Conservation (phyloP, 1,284 basidiomycete genomes). For the Pseudozyma hubeiensis region DNA sequence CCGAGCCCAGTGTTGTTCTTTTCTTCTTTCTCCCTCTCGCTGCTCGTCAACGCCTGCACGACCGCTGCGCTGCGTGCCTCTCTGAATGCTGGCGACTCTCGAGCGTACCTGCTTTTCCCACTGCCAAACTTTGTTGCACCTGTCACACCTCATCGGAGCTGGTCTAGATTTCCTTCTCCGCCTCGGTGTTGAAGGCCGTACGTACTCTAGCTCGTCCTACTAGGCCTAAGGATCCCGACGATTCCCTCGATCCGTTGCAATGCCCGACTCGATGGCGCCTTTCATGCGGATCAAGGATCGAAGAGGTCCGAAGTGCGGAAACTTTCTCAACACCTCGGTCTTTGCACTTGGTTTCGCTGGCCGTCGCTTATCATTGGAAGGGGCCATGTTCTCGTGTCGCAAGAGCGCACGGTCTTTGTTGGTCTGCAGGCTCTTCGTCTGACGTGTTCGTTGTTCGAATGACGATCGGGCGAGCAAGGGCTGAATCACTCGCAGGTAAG, state of each 20-base stretch:
- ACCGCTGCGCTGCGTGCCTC: background rate
- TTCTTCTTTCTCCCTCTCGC: conserved; percentile 5
- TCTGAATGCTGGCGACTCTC: background rate
- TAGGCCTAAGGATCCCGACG: background rate
- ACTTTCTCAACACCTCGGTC: conserved; percentile 7
- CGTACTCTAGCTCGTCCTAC: background rate
- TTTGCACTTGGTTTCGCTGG: background rate
- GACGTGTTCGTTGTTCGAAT: background rate
- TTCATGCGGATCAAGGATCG: conserved; percentile 7
- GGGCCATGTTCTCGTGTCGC: background rate
- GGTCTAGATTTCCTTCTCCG: conserved; percentile 16
- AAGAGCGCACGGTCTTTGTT: background rate
- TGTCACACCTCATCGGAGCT: conserved; percentile 28
- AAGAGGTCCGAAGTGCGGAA: conserved; percentile 15
- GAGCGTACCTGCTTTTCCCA: background rate
- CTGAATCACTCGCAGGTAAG: conserved; percentile 25
- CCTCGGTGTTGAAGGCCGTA: conserved; percentile 23
- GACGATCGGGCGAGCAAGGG: conserved; percentile 4
- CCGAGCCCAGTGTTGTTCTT: conserved; percentile 14
- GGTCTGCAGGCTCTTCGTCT: background rate
- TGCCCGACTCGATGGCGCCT: conserved; percentile 40
- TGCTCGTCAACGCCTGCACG: background rate
- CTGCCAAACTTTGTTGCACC: conserved; percentile 1
- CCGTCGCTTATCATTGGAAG: background rate
- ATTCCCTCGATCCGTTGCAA: background rate